phyloP scores from a whole-genome alignment of 1,284 basidiomycete species.

The Inonotus hispidus region DNA sequence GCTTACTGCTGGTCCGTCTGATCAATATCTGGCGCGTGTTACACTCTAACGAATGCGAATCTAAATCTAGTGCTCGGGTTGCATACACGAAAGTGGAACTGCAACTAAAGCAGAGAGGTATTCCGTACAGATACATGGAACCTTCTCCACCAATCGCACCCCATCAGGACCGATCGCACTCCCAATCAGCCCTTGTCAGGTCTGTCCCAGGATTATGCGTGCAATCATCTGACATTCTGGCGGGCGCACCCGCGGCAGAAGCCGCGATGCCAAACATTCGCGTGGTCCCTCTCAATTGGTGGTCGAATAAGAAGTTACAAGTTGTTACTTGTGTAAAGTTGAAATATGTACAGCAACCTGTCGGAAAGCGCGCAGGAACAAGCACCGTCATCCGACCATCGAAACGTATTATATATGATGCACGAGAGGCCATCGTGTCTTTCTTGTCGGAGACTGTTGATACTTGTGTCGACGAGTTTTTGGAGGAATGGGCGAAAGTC shows the following conservation, averaged over 20 bases:
- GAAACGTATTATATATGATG: conserved; percentile 83
- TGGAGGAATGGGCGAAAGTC: conserved; percentile 87
- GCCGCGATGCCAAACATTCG: conserved; percentile 88
- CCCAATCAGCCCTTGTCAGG: conserved; percentile 63
- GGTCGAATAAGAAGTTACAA: conserved; percentile 68
- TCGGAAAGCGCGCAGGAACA: conserved; percentile 61
- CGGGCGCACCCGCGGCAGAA: conserved; percentile 77
- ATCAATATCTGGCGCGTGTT: background rate
- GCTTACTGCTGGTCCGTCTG: conserved; percentile 69
- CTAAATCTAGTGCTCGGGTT: conserved; percentile 68
- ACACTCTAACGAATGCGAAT: background rate
- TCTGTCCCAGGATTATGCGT: conserved; percentile 81
- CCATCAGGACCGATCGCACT: conserved; percentile 44
- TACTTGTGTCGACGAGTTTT: conserved; percentile 81
- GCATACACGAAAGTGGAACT: conserved; percentile 84
- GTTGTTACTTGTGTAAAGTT: conserved; percentile 84
- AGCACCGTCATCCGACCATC: conserved; percentile 69
- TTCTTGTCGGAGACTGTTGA: conserved; percentile 83
- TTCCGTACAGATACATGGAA: conserved; percentile 74
- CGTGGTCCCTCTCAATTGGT: conserved; percentile 86
- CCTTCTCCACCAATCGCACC: conserved; percentile 41
- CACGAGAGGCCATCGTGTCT: conserved; percentile 76
- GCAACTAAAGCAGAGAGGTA: conserved; percentile 78
- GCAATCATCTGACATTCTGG: conserved; percentile 73
- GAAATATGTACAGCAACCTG: conserved; percentile 81